Evolutionary conservation across 2,329 filamentous ascomycete species (phyloP), one percentile per base, ranked within the genome.

Genomic region (Cladosporium sp.): DNA sequence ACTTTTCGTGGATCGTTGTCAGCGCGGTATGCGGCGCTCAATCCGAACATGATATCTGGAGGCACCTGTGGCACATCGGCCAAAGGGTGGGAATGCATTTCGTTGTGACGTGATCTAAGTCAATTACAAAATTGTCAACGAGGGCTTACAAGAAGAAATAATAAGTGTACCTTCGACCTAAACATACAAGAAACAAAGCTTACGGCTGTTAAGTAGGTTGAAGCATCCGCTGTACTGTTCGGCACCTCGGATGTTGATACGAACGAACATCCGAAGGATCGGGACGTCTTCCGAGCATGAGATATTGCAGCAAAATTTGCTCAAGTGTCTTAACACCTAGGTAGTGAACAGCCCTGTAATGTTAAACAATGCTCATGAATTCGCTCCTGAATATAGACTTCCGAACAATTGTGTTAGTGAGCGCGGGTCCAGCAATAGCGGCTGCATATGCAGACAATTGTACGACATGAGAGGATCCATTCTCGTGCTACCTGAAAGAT

Each of bases 11-110:
- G 78, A 64, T 82, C 84, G 18, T 86, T 81, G 76, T 99, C 95
- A 68, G 90, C 91, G 75, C 88, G 88, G 84, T 89, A 99, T 68
- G 92, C 93, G 69, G 90, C 88, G 86, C 93, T 93, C 74, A 99
- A 83, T 65, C 94, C 93, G 77, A 99, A 99, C 77, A 97, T 87
- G 69, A 93, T 88, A 81, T 97, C 93, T 78, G 96, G 92, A 57
- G 93, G 92, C 67, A 93, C 93, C 80, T 93, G 90, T 73, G 93
- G 91, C 14, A 63, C 60, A n/a, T 7, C 6, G 2, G 18, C 35
- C 26, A 60, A 26, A 28, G 57, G 37, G 18, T 65, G 16, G 59
- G 53, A 31, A 18, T 29, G 14, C 40, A 46, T 46, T 10, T 10
- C 10, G n/a, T 21, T 21, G 8, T 12, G n/a, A 16, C 10, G 7